Base-by-base conservation (phyloP, 2,329 filamentous ascomycete species). In the Aspergillus sp. region DNA sequence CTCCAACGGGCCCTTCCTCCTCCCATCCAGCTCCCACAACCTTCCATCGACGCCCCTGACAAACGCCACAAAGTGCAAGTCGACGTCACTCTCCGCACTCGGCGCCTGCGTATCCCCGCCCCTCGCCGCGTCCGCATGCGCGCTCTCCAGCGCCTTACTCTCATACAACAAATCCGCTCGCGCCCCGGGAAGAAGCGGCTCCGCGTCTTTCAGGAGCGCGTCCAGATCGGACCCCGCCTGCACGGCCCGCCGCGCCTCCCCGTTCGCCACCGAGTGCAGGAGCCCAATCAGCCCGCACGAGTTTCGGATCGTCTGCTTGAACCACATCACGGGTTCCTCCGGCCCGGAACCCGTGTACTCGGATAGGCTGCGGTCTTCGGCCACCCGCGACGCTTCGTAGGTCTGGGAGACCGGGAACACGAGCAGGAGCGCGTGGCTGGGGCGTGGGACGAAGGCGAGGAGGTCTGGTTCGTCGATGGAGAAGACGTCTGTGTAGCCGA, bases 41-140 rank as follows among this genome's bases (percentile, higher is more conserved):
- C 72, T 72, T 34, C 80, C 80, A 55, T 82, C 77, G 32, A 62
- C 63, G 2, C 71, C 74, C 66, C 88, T 91, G 32, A 91, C 82
- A 60, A 96, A 98, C 53, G 85, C 91, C 29, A 96, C 89, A 57
- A 93, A 96, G 66, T 98, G 91, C 48, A 95, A 68, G 53, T 95
- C 89, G n/a, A 94, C 71, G 45, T 81, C 74, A 49, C 84, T 82
- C n/a, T 78, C 72, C 6, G 86, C 85, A 33, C 73, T 64, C 0
- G 91, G 89, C 1, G 88, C 84, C 8, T 69, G 56, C 1, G 86
- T 93, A 54, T 89, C 85, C 12, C 89, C 89, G 39, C 72, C 66
- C 5, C 71, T 71, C 4, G 89, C 91, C 10, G 86, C 86, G 39
- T 74, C 73, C 29, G 76, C 75, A 62, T 96, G 88, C 5, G 86